Evolutionary conservation across 768 basidiomycete genomes (phyloP), one percentile per base, ranked within the genome.

Genomic region (Macrolepiota albuminosa): DNA sequence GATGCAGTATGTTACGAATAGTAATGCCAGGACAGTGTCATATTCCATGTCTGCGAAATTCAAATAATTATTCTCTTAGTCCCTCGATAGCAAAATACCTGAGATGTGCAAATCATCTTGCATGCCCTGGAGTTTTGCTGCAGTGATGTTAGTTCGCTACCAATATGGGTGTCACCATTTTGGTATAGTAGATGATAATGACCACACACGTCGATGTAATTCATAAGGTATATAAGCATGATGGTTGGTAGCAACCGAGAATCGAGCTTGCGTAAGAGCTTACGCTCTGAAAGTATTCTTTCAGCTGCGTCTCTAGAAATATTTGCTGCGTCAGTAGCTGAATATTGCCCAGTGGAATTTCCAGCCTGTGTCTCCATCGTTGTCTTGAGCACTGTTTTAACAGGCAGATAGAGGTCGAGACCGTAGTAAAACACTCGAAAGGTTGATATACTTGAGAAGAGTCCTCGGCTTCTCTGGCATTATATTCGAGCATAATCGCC

Each of bases 181-280:
- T 3, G 16, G 16, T 13, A 6, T 11, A 4, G 8, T 43, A 6
- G 6, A 48, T 18, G 36, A 7, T 34, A 13, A 7, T 57, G 14
- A 37, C 36, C 21, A 69, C 75, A 61, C 60, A 87, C 86, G 67
- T 87, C 85, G 60, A 88, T 85, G 63, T 84, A 85, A 63, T 87
- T 87, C 82, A 87, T 81, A 61, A 87, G 78, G 63, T 74, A 86
- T 37, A 87, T 84, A 50, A 85, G 56, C 29, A 85, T 73, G 46
- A 88, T 78, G 0, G 81, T 81, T 0, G 84, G 83, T 50, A 89
- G 66, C 4, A 88, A 69, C 37, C 85, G 74, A 61, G 64, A 68
- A 63, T 87, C 86, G 50, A 89, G 75, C 61, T 79, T 83, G 43
- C 81, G 74, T 13, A 85, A 76, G 14, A 89, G 79, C 55, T 65